phyloP scores from a whole-genome alignment of 345 rosid genomes.

The Camelina sativa region DNA sequence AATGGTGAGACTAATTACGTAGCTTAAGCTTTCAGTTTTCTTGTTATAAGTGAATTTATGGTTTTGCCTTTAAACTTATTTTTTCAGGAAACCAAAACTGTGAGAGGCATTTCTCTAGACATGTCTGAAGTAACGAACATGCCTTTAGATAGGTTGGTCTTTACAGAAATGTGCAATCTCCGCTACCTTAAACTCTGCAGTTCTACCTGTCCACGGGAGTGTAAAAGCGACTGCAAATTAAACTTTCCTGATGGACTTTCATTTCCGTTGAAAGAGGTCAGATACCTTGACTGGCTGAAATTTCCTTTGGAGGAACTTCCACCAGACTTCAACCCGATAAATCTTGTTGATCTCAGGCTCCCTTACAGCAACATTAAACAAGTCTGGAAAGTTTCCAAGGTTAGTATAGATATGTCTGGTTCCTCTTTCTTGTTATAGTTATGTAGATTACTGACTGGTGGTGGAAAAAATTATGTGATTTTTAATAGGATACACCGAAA shows the following conservation, averaged over 20 bases:
- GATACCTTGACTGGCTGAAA: conserved; percentile 33
- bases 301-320: conserved; percentile 37
- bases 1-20: conserved; percentile 34
- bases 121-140: conserved; percentile 15
- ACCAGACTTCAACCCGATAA: neutral
- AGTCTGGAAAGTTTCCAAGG: conserved; percentile 37
- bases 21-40: neutral
- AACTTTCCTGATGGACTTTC: conserved; percentile 6
- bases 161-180: conserved; percentile 41
- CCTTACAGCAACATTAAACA: conserved; percentile 24
- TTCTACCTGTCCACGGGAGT: conserved; percentile 9
- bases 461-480: neutral
- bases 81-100: conserved; percentile 33
- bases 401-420: conserved; percentile 5
- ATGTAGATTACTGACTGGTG: neutral
- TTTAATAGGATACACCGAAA: conserved; percentile 32
- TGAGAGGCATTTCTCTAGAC: conserved; percentile 41
- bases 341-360: conserved; percentile 31
- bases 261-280: conserved; percentile 21
- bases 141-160: neutral
- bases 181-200: conserved; percentile 34
- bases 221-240: conserved; percentile 4
- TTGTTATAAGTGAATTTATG: neutral
- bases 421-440: neutral
- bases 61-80: neutral